Percentiles rank a stretch among this genome's conserved stretches.
phyloP scores from a whole-genome alignment of 176 grass and related monocot species.

The Lolium rigidum region DNA sequence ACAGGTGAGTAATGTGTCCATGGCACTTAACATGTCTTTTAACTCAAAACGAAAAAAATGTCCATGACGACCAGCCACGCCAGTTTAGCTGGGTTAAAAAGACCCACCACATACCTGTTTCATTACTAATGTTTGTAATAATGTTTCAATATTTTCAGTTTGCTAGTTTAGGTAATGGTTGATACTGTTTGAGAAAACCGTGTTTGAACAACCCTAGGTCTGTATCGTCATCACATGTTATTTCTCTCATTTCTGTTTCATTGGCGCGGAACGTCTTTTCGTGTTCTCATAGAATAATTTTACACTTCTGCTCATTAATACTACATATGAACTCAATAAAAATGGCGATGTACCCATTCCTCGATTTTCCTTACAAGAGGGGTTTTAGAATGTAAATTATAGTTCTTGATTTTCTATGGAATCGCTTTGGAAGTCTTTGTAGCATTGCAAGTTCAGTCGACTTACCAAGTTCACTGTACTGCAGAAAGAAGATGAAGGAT shows the following conservation, averaged over 20 bases:
- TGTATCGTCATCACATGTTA: background rate
- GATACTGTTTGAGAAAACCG: background rate
- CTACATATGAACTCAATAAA: background rate
- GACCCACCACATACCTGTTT: too few relatives aligned
- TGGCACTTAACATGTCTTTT: background rate
- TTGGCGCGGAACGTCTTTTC: background rate
- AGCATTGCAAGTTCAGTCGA: conserved; percentile 11
- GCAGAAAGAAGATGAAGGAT: conserved; percentile 83
- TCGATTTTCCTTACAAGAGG: background rate
- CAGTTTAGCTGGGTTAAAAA: background rate
- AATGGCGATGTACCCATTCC: background rate
- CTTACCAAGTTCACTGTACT: conserved; percentile 39
- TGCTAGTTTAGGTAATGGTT: background rate
- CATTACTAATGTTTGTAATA: background rate
- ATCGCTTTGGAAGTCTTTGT: conserved; percentile 24
- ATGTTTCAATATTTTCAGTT: background rate
- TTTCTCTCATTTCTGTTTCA: background rate
- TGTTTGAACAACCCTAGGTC: background rate
- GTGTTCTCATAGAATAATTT: background rate
- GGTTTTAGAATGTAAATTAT: conserved; percentile 11
- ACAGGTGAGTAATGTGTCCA: conserved; percentile 51
- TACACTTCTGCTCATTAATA: background rate
- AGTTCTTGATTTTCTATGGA: conserved; percentile 5
- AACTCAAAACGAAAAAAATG: background rate
- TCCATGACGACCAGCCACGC: background rate